Percentiles rank a stretch among this genome's conserved stretches.
phyloP scores from a whole-genome alignment of 352 stramenopile genomes.

The Pythium diclinum region DNA sequence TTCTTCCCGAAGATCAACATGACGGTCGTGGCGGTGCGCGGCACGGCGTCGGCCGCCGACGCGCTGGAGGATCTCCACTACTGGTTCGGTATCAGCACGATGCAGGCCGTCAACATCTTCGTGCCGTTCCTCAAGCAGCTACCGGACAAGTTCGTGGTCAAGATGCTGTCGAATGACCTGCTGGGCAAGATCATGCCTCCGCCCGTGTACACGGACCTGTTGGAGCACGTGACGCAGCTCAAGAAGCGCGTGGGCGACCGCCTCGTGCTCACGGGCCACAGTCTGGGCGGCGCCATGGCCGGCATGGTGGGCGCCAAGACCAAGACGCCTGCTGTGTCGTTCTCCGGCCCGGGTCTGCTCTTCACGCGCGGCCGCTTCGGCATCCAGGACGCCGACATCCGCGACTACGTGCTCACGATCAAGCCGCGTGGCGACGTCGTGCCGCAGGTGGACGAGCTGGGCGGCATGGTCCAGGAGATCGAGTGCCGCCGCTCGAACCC shows the following conservation, averaged over 20 bases:
- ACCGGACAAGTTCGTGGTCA: slow-evolving; percentile 68
- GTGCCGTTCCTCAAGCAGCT: slow-evolving; percentile 85
- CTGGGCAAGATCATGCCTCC: slow-evolving; percentile 67
- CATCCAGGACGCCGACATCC: slow-evolving; percentile 64
- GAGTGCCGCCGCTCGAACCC: slow-evolving; percentile 76
- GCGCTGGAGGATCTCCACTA: slow-evolving; percentile 85
- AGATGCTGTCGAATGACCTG: slow-evolving; percentile 81
- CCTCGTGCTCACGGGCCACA: slow-evolving; percentile 81
- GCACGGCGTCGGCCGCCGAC: slow-evolving; percentile 78
- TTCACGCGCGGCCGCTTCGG: slow-evolving; percentile 79
- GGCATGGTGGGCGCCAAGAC: slow-evolving; percentile 83
- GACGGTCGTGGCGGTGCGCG: slow-evolving; percentile 79
- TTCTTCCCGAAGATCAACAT: slow-evolving; percentile 83
- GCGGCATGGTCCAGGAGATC: slow-evolving; percentile 87
- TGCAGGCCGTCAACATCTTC: slow-evolving; percentile 85
- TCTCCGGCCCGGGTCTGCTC: slow-evolving; percentile 74
- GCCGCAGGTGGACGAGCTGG: slow-evolving; percentile 76
- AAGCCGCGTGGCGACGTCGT: slow-evolving; percentile 80
- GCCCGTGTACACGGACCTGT: slow-evolving; percentile 71
- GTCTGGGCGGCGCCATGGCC: slow-evolving; percentile 80
- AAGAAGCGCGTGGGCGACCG: slow-evolving; percentile 67
- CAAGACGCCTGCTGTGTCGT: slow-evolving; percentile 75
- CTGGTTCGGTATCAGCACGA: slow-evolving; percentile 86
- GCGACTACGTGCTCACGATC: slow-evolving; percentile 85
- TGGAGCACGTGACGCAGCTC: slow-evolving; percentile 56